A percentile compares a stretch with the other conserved stretches of the same genome.
These are phyloP conservation scores for Pelargonium citronellum DNA, from an alignment of 441 rosid species.

Conservation along the genomic window DNA sequence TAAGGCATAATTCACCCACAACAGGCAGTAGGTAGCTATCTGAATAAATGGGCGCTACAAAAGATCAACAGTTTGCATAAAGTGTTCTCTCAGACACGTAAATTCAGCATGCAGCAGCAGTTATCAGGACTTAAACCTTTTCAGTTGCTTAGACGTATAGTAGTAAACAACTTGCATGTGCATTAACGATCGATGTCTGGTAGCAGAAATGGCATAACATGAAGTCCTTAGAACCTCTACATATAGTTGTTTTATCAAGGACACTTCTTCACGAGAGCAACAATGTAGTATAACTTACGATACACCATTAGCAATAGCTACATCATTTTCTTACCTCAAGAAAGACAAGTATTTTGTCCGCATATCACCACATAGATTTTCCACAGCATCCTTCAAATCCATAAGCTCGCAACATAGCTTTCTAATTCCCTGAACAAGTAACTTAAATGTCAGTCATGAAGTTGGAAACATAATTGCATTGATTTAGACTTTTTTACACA, in stretches of 20 bases:
- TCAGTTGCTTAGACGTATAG: not conserved
- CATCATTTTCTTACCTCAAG: conserved; percentile 52
- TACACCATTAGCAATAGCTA: conserved; percentile 3
- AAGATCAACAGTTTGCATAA: not conserved
- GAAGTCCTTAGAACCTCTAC: not conserved
- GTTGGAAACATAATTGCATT: too few relatives aligned
- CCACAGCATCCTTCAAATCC: conserved; percentile 94
- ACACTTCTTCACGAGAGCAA: not conserved
- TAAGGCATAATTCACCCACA: not conserved
- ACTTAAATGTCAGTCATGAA: too few relatives aligned
- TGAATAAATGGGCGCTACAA: not conserved
- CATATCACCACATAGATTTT: conserved; percentile 74
- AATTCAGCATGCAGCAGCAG: not conserved
- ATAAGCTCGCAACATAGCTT: conserved; percentile 87
- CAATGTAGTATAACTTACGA: not conserved
- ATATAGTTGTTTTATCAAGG: not conserved
- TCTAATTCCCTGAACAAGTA: conserved; percentile 76
- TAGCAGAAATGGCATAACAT: not conserved
- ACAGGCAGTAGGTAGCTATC: not conserved
- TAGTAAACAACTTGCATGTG: not conserved
- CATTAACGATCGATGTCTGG: not conserved
- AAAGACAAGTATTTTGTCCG: conserved; percentile 77
- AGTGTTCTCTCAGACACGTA: not conserved
- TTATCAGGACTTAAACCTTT: not conserved
- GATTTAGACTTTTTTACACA: too few relatives aligned